These are phyloP conservation scores for Lignosus rhinocerotis DNA, from an alignment of 1,284 basidiomycete species.

Conservation along the genomic window DNA sequence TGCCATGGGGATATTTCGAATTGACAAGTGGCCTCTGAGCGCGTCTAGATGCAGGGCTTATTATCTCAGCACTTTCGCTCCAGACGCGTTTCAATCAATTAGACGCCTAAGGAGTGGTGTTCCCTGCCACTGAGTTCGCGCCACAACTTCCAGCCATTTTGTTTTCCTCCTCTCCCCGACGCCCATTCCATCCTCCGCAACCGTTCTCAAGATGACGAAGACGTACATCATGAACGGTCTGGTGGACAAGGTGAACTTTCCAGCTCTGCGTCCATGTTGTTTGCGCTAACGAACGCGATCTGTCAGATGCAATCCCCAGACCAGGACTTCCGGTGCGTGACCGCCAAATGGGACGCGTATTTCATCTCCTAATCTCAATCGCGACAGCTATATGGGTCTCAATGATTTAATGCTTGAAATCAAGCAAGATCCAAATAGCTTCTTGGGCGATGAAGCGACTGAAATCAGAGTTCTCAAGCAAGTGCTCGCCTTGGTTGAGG, in stretches of 20 bases:
- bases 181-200: slow-evolving; percentile 1
- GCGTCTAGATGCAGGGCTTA: slow-evolving; percentile 2
- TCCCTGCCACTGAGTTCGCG: slow-evolving; percentile 2
- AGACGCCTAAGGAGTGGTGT: slow-evolving; percentile 11
- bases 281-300: slow-evolving; percentile 23
- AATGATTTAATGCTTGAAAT: slow-evolving; percentile 91
- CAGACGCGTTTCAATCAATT: slow-evolving; percentile 5
- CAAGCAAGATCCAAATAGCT: slow-evolving; percentile 66
- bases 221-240: slow-evolving; percentile 78
- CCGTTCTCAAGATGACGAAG: slow-evolving; percentile 65
- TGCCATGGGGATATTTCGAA: too few species aligned
- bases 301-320: slow-evolving; percentile 80
- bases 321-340: slow-evolving; percentile 74
- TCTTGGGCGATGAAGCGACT: slow-evolving; percentile 76
- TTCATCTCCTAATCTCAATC: slow-evolving; percentile 18
- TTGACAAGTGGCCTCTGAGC: background rate
- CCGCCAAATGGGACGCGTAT: slow-evolving; percentile 15
- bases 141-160: slow-evolving; percentile 18
- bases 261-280: background rate
- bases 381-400: slow-evolving; percentile 86
- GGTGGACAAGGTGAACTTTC: slow-evolving; percentile 66
- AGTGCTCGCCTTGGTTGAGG: slow-evolving; percentile 84
- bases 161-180: slow-evolving; percentile 8
- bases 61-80: background rate
- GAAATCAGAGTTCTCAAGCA: slow-evolving; percentile 82